Evolutionary conservation across 257 asterid genomes (phyloP).

Genomic region (Galeopsis tetrahit): DNA sequence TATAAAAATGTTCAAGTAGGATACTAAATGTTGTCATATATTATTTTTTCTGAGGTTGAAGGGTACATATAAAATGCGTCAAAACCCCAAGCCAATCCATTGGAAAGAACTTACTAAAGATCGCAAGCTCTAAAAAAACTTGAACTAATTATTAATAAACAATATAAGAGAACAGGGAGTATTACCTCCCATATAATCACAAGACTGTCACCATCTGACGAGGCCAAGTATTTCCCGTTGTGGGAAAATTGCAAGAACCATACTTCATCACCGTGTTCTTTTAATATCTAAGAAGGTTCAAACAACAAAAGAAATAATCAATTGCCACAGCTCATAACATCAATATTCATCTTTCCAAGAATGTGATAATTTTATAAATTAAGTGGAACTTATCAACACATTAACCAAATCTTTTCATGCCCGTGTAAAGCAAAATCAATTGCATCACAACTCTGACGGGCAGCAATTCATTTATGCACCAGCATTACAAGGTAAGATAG

Average conservation of each 20-base stretch:
- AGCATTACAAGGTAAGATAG: not conserved
- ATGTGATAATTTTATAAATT: not conserved
- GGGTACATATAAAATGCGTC: not conserved
- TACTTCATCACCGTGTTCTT: conserved; percentile 73
- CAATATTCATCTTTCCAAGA: not conserved
- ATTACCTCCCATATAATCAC: conserved; percentile 86
- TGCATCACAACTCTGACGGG: not conserved
- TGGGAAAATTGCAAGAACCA: conserved; percentile 89
- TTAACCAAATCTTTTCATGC: not conserved
- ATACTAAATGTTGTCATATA: not conserved
- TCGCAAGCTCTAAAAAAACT: not conserved
- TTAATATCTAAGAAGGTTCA: conserved; percentile 55
- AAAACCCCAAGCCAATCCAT: conserved; percentile 17
- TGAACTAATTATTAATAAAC: not conserved
- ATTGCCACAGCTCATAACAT: not conserved
- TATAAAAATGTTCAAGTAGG: not conserved
- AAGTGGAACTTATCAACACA: conserved; percentile 11
- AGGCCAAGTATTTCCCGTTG: conserved; percentile 80
- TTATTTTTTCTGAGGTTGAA: conserved; percentile 8
- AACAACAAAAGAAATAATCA: conserved; percentile 34
- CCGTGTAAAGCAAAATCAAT: not conserved
- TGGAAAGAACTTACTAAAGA: not conserved
- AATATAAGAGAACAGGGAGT: conserved; percentile 14
- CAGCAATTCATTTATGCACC: conserved; percentile 7
- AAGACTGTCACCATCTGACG: conserved; percentile 67